A percentile compares a stretch with the other conserved stretches of the same genome.
Conservation (phyloP, 495 filamentous ascomycete species). For the Patellaria atrata region DNA sequence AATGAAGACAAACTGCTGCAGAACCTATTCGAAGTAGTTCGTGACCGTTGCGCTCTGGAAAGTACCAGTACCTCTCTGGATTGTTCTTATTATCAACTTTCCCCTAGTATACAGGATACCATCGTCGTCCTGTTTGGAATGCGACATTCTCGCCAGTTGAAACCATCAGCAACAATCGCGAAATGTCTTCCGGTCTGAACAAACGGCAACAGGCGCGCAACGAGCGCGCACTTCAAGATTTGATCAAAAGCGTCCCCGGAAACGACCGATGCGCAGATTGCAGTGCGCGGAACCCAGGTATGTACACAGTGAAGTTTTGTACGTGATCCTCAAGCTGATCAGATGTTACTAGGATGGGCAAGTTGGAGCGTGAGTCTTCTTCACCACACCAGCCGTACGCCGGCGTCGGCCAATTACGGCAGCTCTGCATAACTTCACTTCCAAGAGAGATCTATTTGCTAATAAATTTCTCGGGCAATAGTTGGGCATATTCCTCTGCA, state of each 20-base stretch:
- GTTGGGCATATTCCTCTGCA: slow-evolving; percentile 93
- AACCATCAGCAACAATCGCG: too few relatives aligned
- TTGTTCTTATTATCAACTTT: too few relatives aligned
- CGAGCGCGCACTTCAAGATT: slow-evolving; percentile 78
- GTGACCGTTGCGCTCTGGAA: too few relatives aligned
- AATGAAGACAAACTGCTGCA: too few relatives aligned
- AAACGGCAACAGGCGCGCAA: slow-evolving; percentile 97
- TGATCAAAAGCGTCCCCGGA: slow-evolving; percentile 73
- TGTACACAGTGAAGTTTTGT: slow-evolving; percentile 23
- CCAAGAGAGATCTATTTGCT: slow-evolving; percentile 16
- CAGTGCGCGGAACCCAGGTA: slow-evolving; percentile 81
- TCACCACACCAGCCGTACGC: not conserved
- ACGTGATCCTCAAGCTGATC: slow-evolving; percentile 1
- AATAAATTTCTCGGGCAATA: slow-evolving; percentile 33
- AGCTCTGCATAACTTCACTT: slow-evolving; percentile 4
- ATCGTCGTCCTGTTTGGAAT: too few relatives aligned
- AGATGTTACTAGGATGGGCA: slow-evolving; percentile 63
- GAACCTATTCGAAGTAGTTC: too few relatives aligned
- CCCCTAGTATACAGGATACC: too few relatives aligned
- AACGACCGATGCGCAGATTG: slow-evolving; percentile 96
- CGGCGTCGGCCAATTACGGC: not conserved
- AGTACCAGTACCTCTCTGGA: too few relatives aligned
- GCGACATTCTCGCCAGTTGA: too few relatives aligned
- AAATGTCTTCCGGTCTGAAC: slow-evolving; percentile 46
- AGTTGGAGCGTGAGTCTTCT: slow-evolving; percentile 80